phyloP scores from a whole-genome alignment of 1,139 yeast species.

The Geotrichum restrictum region DNA sequence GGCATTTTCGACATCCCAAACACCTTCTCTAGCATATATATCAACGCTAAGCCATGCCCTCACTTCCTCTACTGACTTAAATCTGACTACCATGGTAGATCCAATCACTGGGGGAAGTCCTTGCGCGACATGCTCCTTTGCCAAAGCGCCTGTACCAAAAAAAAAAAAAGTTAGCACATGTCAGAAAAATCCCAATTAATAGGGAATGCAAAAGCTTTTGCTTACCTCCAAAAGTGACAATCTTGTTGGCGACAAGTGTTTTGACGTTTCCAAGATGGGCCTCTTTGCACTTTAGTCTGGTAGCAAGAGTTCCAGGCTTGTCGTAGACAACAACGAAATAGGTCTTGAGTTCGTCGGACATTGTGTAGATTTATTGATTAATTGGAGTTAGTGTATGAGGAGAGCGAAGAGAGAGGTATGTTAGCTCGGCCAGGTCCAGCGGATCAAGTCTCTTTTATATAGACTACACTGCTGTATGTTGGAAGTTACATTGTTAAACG shows the following conservation, averaged over 20 bases:
- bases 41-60: not conserved
- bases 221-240: not conserved
- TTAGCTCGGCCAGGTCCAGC: no score
- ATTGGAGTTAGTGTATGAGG: no score
- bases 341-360: not conserved
- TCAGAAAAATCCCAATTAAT: no score
- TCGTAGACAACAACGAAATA: not conserved
- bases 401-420: no score
- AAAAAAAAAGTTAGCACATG: no score
- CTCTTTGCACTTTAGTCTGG: not conserved
- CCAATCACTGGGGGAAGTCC: not conserved
- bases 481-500: no score
- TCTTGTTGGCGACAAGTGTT: not conserved
- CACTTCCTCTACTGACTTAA: not conserved
- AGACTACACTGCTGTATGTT: no score
- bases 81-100: not conserved
- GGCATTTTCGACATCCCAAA: not conserved
- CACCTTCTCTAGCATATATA: not conserved
- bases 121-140: conserved; percentile 15
- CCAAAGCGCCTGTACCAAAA: conserved; percentile 2
- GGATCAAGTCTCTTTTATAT: no score
- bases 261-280: not conserved
- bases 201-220: no score
- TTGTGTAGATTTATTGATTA: not conserved
- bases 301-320: not conserved